These are phyloP conservation scores for Pythium biforme DNA, from an alignment of 352 stramenopile species.

Conservation along the genomic window DNA sequence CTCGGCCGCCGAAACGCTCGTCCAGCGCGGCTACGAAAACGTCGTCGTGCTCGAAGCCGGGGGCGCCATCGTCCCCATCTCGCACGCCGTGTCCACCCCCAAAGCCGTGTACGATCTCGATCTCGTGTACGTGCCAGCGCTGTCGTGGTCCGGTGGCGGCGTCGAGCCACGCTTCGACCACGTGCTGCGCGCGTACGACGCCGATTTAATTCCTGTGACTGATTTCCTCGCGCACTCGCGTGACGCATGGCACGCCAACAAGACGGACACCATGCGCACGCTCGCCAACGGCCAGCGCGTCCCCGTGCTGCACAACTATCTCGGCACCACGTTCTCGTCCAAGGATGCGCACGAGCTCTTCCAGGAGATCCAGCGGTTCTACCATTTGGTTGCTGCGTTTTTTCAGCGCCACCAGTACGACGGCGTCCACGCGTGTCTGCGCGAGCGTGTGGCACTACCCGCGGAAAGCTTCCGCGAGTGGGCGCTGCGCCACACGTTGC, in stretches of 20 bases:
- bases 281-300: not conserved
- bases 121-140: constrained; percentile 11
- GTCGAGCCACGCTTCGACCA: constrained; percentile 3
- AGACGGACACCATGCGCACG: not conserved
- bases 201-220: constrained; percentile 3
- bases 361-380: constrained; percentile 11
- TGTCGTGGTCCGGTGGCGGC: constrained; percentile 4
- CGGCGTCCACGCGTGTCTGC: constrained; percentile 4
- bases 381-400: not conserved
- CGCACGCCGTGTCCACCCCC: constrained; percentile 5
- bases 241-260: constrained; percentile 5
- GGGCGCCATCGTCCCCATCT: constrained; percentile 6
- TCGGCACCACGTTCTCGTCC: not conserved
- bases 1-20: constrained; percentile 9
- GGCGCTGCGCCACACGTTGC: not conserved
- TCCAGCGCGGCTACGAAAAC: constrained; percentile 17
- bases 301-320: constrained; percentile 1
- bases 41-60: constrained; percentile 16
- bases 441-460: not conserved
- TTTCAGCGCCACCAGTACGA: constrained; percentile 5
- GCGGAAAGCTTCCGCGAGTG: constrained; percentile 9
- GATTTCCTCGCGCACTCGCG: constrained; percentile 6
- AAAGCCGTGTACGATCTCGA: constrained; percentile 10
- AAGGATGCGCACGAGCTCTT: not conserved
- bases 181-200: constrained; percentile 4